Evolutionary conservation across 768 basidiomycete genomes (phyloP), one percentile per base, ranked within the genome.

Genomic region (Hortiboletus campestris): DNA sequence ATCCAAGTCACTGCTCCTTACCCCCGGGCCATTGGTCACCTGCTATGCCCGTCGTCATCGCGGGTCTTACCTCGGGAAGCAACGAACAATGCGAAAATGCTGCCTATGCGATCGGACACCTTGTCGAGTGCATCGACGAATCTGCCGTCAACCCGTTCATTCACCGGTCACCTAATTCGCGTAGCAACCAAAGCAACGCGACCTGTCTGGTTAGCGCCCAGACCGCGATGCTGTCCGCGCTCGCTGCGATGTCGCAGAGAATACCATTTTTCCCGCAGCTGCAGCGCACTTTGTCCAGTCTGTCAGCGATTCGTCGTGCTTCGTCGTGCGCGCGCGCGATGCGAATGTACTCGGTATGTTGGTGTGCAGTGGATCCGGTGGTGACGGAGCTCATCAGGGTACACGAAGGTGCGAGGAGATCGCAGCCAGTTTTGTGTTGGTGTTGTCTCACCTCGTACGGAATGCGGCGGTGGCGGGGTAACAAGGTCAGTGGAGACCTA

Each of bases 61-160:
- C 91, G 3, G 96, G 96, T 62, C 87, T 99, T 38, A 93, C 94
- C 0, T 89, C 88, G 3, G 96, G 96, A 35, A 98, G 84, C 70
- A 95, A 95, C 71, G 95, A 98, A 57, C 92, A 93, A 65, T 80
- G 91, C 63, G 97, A 98, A 72, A 89, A 96, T 62, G 95, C 96
- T 0, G 94, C 96, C 0, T 93, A 93, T 63, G 94, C 92, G 29
- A 95, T 98, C 56, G 90, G 92, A 19, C 95, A 98, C 62, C 83
- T 99, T 35, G 92, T 98, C 35, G 88, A 94, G 69, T 82, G 85
- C 29, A 97, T 95, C 1, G 82, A 87, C 19, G 84, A 86, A 65
- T 72, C 72, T 17, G 85, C 94, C 0, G 89, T 98, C 81, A 97
- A 96, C 71, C 90, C 94, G 0, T 98, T 89, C 92, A 20, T 91